Conservation (phyloP, 305 asterid genomes). For the Fraxinus floribunda region DNA sequence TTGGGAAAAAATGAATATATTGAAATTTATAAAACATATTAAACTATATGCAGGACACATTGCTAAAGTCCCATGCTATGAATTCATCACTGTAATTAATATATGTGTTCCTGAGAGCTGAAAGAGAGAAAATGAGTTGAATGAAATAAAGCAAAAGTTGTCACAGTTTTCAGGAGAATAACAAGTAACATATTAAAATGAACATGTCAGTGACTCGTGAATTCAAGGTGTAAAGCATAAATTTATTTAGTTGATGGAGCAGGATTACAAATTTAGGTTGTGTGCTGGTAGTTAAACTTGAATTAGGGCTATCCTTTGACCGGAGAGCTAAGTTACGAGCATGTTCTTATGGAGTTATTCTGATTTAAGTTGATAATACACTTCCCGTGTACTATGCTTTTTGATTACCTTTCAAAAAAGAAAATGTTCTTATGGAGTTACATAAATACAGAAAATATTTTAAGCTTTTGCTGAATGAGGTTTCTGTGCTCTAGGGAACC, state of each 20-base stretch:
- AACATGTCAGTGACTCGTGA: background rate
- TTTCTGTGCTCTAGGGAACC: slow-evolving; percentile 9
- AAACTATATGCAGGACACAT: background rate
- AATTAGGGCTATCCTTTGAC: background rate
- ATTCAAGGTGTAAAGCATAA: background rate
- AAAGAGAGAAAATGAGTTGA: background rate
- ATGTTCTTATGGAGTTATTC: background rate
- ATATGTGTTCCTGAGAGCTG: background rate
- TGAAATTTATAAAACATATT: background rate
- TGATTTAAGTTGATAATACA: no score
- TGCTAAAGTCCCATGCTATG: background rate
- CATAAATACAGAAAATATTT: background rate
- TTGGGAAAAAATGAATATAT: background rate
- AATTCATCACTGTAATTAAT: background rate
- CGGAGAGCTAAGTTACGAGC: background rate
- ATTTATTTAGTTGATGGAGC: slow-evolving; percentile 10
- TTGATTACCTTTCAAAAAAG: no score
- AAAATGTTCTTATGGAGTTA: background rate
- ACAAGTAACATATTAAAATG: background rate
- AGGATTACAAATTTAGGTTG: background rate
- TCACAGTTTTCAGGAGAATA: background rate
- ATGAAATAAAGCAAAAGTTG: background rate
- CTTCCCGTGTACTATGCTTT: no score
- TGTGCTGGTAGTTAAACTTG: background rate
- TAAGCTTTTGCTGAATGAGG: slow-evolving; percentile 1